phyloP scores from a whole-genome alignment of 768 basidiomycete species.

The Pisolithus albus region DNA sequence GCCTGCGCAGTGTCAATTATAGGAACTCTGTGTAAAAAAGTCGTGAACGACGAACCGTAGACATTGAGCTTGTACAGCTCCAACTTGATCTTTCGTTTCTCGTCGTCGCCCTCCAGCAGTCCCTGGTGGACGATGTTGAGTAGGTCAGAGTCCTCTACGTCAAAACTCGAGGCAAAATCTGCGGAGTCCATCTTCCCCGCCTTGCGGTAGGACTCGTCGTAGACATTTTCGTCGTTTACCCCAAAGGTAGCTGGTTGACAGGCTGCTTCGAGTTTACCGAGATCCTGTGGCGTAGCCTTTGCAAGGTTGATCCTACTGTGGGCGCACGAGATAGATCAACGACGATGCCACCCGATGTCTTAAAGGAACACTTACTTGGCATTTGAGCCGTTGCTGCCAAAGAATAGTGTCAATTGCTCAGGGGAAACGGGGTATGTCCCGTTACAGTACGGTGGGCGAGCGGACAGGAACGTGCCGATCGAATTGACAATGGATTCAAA shows the following conservation, averaged over 20 bases:
- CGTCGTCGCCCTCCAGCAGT: constrained; percentile 15
- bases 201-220: constrained; percentile 40
- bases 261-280: constrained; percentile 22
- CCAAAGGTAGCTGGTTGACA: constrained; percentile 39
- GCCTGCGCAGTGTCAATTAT: constrained; percentile 16
- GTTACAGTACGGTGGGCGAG: too few relatives aligned
- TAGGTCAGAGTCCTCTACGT: constrained; percentile 21
- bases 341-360: too few relatives aligned
- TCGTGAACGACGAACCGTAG: constrained; percentile 28
- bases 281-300: background rate
- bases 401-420: too few relatives aligned
- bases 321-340: too few relatives aligned
- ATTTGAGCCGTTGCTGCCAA: too few relatives aligned
- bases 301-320: too few relatives aligned
- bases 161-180: constrained; percentile 31
- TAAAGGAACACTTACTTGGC: too few relatives aligned
- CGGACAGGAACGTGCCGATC: too few relatives aligned
- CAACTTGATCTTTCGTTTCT: constrained; percentile 14
- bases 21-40: background rate
- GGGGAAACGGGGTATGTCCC: too few relatives aligned
- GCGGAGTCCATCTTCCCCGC: constrained; percentile 38
- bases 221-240: constrained; percentile 26
- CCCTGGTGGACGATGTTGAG: constrained; percentile 18
- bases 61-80: constrained; percentile 44
- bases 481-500: too few relatives aligned